Conservation (phyloP, 2,329 filamentous ascomycete genomes). For the Talaromyces pinophilus region DNA sequence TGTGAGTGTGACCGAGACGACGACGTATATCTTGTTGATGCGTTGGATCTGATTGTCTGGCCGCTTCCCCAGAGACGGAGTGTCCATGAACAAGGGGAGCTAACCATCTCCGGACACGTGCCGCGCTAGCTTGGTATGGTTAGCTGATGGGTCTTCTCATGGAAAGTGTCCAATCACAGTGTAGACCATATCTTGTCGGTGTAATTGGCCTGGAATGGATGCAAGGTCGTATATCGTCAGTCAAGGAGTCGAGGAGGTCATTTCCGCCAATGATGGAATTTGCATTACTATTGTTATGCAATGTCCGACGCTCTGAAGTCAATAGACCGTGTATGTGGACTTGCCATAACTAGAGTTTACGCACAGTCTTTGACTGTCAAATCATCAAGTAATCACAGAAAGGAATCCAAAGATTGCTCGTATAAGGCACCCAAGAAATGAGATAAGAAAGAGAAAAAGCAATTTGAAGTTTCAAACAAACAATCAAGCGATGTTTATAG, state of each 20-base stretch:
- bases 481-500: background rate
- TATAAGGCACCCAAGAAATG: background rate
- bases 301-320: background rate
- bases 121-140: background rate
- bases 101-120: constrained; percentile 20
- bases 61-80: background rate
- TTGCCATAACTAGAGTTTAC: background rate
- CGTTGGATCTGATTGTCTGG: background rate
- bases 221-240: background rate
- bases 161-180: background rate
- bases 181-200: background rate
- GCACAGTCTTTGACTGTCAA: background rate
- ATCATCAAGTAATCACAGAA: background rate
- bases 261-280: constrained; percentile 3
- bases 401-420: background rate
- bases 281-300: background rate
- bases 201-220: background rate
- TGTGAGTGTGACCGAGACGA: background rate
- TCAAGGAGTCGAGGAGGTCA: background rate
- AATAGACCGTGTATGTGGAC: background rate
- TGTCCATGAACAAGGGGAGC: background rate
- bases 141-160: background rate
- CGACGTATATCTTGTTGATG: background rate
- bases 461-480: background rate
- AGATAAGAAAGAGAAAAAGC: background rate